Conservation (phyloP, 2,329 filamentous ascomycete genomes). For the Cytospora piceicola region DNA sequence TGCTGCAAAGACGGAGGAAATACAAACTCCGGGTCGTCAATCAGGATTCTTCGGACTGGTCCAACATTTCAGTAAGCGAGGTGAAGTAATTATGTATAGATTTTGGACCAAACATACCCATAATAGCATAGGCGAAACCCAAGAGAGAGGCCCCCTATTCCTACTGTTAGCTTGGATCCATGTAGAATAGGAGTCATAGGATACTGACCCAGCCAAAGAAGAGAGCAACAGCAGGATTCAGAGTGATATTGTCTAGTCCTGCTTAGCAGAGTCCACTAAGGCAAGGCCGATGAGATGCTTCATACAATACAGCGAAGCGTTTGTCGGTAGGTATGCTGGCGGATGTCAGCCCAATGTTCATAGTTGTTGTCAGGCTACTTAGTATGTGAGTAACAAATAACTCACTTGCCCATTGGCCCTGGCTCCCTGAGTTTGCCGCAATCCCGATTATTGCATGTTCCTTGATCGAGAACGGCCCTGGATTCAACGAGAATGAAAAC, state of each 20-base stretch:
- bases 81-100: background rate
- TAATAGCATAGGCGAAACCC: conserved; percentile 32
- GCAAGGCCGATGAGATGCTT: background rate
- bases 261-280: background rate
- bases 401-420: conserved; percentile 31
- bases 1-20: conserved; percentile 33
- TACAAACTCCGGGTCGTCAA: conserved; percentile 34
- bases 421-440: conserved; percentile 33
- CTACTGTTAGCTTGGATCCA: background rate
- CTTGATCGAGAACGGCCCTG: conserved; percentile 32
- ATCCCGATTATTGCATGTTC: conserved; percentile 34
- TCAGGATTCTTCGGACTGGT: conserved; percentile 31
- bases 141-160: conserved; percentile 31
- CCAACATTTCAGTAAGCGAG: background rate
- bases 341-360: conserved; percentile 1
- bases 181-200: background rate
- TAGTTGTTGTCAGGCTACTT: background rate
- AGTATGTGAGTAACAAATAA: background rate
- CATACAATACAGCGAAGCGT: conserved; percentile 31
- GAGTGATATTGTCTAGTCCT: conserved; percentile 25
- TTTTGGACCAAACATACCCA: conserved; percentile 19
- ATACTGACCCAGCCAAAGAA: conserved; percentile 31
- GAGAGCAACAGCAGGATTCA: conserved; percentile 32
- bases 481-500: conserved; percentile 32
- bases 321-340: conserved; percentile 27